These are phyloP conservation scores for Mycena rosella DNA, from an alignment of 768 basidiomycete genomes.

Conservation along the genomic window DNA sequence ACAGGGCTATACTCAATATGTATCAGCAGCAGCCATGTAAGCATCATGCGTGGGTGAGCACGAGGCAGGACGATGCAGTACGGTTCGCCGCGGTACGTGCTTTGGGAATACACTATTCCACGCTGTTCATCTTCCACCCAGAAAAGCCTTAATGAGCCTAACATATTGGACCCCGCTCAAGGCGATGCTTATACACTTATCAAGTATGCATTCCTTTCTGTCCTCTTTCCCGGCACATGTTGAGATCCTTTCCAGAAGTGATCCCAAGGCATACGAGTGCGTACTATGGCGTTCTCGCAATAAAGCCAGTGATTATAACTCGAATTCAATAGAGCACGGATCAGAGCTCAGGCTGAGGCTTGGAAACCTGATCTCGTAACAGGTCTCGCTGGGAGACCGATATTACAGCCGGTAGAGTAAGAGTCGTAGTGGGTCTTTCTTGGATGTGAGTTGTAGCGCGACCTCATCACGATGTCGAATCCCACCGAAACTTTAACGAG, in stretches of 20 bases:
- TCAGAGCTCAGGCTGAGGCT: not conserved
- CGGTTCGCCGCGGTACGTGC: conserved; percentile 19
- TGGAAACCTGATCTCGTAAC: not conserved
- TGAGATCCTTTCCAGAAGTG: not conserved
- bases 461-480: too few relatives aligned
- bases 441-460: too few relatives aligned
- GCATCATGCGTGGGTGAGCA: not conserved
- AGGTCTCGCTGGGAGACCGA: conserved; percentile 1
- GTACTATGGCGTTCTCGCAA: not conserved
- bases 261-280: not conserved
- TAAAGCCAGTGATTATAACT: not conserved
- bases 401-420: not conserved
- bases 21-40: too few relatives aligned
- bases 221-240: not conserved
- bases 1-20: not conserved
- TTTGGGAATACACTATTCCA: not conserved
- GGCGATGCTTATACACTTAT: conserved; percentile 2
- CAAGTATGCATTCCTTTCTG: conserved; percentile 2
- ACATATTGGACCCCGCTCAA: not conserved
- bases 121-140: not conserved
- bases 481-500: too few relatives aligned
- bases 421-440: too few relatives aligned
- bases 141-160: conserved; percentile 1
- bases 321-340: not conserved
- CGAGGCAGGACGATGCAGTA: conserved; percentile 7